A percentile compares a stretch with the other conserved stretches of the same genome.
Evolutionary conservation across 495 filamentous ascomycete species (phyloP).

Genomic region (Trichoderma erinaceum): DNA sequence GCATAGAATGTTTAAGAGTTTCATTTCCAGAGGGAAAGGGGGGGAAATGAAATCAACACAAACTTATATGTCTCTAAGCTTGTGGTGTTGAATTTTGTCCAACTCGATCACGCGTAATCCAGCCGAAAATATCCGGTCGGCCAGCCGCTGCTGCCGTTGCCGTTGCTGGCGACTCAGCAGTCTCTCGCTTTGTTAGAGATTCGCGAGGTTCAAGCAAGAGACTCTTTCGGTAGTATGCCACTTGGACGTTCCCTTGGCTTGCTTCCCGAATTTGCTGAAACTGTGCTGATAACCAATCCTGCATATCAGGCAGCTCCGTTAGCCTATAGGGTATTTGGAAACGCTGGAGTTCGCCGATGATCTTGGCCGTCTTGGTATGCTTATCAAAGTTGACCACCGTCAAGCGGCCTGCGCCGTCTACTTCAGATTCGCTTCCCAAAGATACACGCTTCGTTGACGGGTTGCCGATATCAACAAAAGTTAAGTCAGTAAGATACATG

Average conservation of each 20-base stretch:
- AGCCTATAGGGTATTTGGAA: conserved; percentile 96
- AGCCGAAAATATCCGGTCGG: conserved; percentile 28
- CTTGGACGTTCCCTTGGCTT: conserved; percentile 71
- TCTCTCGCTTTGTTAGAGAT: conserved; percentile 40
- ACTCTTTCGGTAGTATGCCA: conserved; percentile 78
- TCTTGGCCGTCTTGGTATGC: conserved; percentile 85
- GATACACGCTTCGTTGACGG: conserved; percentile 62
- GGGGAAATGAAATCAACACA: neutral
- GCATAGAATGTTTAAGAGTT: neutral
- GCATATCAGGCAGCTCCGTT: conserved; percentile 77
- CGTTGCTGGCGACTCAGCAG: conserved; percentile 40
- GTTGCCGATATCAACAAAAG: conserved; percentile 90
- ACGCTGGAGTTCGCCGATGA: conserved; percentile 91
- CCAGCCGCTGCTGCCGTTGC: neutral
- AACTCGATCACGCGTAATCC: conserved; percentile 31
- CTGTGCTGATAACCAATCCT: conserved; percentile 87
- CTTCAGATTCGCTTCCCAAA: conserved; percentile 35
- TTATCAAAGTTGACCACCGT: conserved; percentile 98
- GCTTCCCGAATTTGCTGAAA: conserved; percentile 72
- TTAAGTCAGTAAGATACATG: conserved; percentile 85
- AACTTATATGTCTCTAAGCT: neutral
- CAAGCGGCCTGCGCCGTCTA: conserved; percentile 42
- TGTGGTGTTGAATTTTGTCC: neutral
- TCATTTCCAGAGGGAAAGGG: neutral
- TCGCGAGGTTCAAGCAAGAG: conserved; percentile 83